Conservation (phyloP, 2,329 filamentous ascomycete genomes). For the Alternaria atra region DNA sequence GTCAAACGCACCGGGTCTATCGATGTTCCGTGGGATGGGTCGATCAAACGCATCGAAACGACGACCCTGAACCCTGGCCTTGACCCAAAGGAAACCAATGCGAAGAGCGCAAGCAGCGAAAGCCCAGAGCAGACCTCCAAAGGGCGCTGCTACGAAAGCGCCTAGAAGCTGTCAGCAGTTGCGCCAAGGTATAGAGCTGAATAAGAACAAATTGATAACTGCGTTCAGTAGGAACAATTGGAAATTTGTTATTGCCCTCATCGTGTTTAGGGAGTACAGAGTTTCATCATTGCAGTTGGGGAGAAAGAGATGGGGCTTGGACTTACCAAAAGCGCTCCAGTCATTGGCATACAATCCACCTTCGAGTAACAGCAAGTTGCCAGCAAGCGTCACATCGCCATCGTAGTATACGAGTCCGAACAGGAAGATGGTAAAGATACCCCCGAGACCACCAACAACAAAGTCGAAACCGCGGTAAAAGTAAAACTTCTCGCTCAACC, state of each 20-base stretch:
- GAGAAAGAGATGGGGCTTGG: neutral
- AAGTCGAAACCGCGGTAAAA: conserved; percentile 85
- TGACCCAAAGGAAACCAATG: conserved; percentile 65
- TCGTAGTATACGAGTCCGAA: conserved; percentile 83
- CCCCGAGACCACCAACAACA: conserved; percentile 78
- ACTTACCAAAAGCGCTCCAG: conserved; percentile 78
- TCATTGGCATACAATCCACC: conserved; percentile 78
- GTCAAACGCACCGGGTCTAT: conserved; percentile 26
- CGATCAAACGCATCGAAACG: conserved; percentile 73
- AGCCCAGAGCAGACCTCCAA: conserved; percentile 78
- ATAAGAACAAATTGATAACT: conserved; percentile 13
- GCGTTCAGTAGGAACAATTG: conserved; percentile 98
- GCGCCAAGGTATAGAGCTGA: neutral
- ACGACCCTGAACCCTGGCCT: conserved; percentile 66
- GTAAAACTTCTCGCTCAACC: conserved; percentile 70
- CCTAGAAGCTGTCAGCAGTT: conserved; percentile 41
- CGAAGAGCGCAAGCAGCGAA: conserved; percentile 69
- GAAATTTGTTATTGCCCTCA: conserved; percentile 63
- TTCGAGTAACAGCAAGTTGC: conserved; percentile 74
- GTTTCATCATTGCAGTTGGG: conserved; percentile 68
- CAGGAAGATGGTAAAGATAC: conserved; percentile 80
- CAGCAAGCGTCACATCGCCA: conserved; percentile 69
- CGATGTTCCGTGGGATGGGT: conserved; percentile 31
- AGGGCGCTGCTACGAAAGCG: conserved; percentile 80
- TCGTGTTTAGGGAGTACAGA: conserved; percentile 58